Evolutionary conservation across 1,139 yeast species (phyloP), one percentile per base, ranked within the genome.

Genomic region (Zygosaccharomyces sapae): DNA sequence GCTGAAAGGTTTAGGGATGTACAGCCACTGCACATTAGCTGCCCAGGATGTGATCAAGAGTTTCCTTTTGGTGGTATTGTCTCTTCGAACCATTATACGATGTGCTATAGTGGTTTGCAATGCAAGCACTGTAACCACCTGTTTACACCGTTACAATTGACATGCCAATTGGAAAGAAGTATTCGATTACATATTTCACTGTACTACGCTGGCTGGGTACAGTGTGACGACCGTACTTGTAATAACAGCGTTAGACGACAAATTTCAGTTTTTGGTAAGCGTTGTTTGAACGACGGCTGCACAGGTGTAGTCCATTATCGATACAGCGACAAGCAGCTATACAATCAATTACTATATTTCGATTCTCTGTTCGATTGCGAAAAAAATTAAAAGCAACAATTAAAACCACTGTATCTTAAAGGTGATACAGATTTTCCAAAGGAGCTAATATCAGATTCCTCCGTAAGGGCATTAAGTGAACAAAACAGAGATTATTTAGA

Each of bases 191-290:
- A 83, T 55, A 81, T 92, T 43, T 74, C 90, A 0, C 66, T 75
- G 35, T 94, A 90, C 67, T 94, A 94, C 63, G 82, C 86, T 13
- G 94, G 92, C 4, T 83, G 95, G 90, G 70, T 89, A 36, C 71
- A 69, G 0, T 94, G 99, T 69, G 94, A 86, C 63, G 97, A 90
- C 57, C 66, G 80, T 2, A 79, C 94, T 0, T 94, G 99, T 71
- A 89, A 86, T 6, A 73, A 79, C 46, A 38, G 22, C 20, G 74
- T 76, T 18, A 90, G 97, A 0, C 76, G 97, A 53, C 96, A 90
- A 62, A 76, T 92, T 20, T 81, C 92, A 10, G 97, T 90, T 2
- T 89, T 87, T 61, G 97, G 97, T 51, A 81, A 81, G 57, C 75
- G 94, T 56, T 92, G 98, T 69, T 74, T 89, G 50, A 44, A 66